Evolutionary conservation across 2,329 filamentous ascomycete species (phyloP).

Genomic region (Hypoxylon sp.): DNA sequence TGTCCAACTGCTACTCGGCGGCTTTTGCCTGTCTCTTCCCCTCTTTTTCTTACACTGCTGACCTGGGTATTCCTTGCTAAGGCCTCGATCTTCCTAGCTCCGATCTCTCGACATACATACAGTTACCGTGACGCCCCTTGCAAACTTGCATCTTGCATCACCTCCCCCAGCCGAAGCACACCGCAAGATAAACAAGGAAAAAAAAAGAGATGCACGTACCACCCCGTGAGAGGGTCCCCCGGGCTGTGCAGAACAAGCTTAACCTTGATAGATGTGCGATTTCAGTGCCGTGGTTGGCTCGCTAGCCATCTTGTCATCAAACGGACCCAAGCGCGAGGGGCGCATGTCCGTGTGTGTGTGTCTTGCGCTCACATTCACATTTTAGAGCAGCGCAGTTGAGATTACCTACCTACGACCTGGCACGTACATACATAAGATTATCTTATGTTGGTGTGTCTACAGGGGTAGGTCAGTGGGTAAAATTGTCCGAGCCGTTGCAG

Average conservation of each 20-base stretch:
- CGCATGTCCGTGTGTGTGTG: constrained; percentile 13
- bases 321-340: constrained; percentile 14
- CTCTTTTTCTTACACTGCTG: constrained; percentile 34
- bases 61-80: constrained; percentile 41
- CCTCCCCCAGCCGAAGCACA: constrained; percentile 33
- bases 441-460: constrained; percentile 38
- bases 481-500: constrained; percentile 49
- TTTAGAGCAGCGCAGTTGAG: constrained; percentile 37
- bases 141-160: constrained; percentile 41
- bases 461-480: constrained; percentile 43
- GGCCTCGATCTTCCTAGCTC: constrained; percentile 42
- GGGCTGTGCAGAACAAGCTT: constrained; percentile 35
- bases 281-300: constrained; percentile 40
- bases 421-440: constrained; percentile 32
- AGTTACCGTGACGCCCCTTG: constrained; percentile 44
- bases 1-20: constrained; percentile 28
- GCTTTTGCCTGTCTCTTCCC: constrained; percentile 29
- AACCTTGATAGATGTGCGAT: constrained; percentile 38
- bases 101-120: constrained; percentile 40
- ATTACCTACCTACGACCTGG: constrained; percentile 38
- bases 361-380: constrained; percentile 26
- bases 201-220: constrained; percentile 30
- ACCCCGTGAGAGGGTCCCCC: constrained; percentile 14
- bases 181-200: constrained; percentile 40
- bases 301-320: constrained; percentile 34